These are phyloP conservation scores for Daedaleopsis nitida DNA, from an alignment of 768 basidiomycete genomes.

Conservation along the genomic window DNA sequence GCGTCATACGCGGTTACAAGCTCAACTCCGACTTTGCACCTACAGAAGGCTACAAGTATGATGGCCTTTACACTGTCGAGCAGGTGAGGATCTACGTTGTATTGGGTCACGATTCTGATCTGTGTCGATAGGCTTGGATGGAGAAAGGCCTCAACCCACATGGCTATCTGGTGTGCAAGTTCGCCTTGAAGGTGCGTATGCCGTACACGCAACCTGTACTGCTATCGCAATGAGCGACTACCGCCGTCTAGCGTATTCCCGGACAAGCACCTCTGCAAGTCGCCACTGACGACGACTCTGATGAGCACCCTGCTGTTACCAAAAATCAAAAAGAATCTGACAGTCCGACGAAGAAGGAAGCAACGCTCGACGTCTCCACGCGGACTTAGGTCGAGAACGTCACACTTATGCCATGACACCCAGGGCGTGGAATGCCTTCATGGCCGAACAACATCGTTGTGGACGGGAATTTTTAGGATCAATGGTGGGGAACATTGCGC, in stretches of 20 bases:
- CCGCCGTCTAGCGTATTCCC: constrained; percentile 47
- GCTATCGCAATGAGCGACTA: too few species aligned
- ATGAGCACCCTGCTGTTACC: constrained; percentile 1
- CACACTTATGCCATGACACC: too few species aligned
- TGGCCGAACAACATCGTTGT: too few species aligned
- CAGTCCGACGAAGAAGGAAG: too few species aligned
- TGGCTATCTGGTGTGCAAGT: constrained; percentile 84
- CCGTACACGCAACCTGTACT: background rate
- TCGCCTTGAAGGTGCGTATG: constrained; percentile 68
- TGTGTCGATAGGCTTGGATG: constrained; percentile 61
- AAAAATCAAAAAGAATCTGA: background rate
- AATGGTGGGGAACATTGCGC: too few species aligned
- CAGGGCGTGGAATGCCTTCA: too few species aligned
- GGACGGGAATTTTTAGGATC: too few species aligned
- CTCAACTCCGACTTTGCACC: constrained; percentile 74
- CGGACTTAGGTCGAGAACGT: too few species aligned
- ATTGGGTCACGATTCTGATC: background rate
- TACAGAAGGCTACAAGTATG: constrained; percentile 86
- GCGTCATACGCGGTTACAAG: constrained; percentile 89
- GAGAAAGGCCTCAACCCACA: constrained; percentile 68
- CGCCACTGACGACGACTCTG: constrained; percentile 25
- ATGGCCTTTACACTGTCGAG: constrained; percentile 83
- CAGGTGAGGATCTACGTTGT: constrained; percentile 44
- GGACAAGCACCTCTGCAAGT: constrained; percentile 55
- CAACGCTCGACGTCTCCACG: too few species aligned